Evolutionary conservation across 2,329 filamentous ascomycete species (phyloP).

Genomic region (Aureobasidium uvarum): DNA sequence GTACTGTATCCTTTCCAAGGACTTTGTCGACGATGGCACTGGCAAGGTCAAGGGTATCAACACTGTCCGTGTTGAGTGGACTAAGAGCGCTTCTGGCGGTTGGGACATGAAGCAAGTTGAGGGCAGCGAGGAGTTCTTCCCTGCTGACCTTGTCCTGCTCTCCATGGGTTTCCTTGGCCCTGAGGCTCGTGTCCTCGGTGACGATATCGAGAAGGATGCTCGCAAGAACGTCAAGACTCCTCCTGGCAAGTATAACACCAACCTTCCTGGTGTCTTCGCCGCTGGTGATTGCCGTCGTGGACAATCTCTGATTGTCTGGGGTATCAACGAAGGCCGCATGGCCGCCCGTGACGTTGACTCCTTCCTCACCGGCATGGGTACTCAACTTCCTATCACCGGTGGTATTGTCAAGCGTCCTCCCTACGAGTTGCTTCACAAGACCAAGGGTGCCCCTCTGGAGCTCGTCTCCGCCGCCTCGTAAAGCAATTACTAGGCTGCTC

Average conservation of each 20-base stretch:
- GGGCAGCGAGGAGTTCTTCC: conserved; percentile 92
- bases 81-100: conserved; percentile 79
- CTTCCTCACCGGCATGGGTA: conserved; percentile 73
- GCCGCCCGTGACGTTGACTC: conserved; percentile 88
- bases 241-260: conserved; percentile 82
- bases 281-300: conserved; percentile 94
- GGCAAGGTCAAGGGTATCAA: conserved; percentile 95
- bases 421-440: conserved; percentile 61
- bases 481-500: background rate
- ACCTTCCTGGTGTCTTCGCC: conserved; percentile 83
- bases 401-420: conserved; percentile 87
- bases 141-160: conserved; percentile 86
- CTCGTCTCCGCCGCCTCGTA: conserved; percentile 42
- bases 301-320: conserved; percentile 96
- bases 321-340: conserved; percentile 95
- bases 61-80: conserved; percentile 94
- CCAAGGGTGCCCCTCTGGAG: conserved; percentile 39
- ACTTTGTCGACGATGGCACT: conserved; percentile 85
- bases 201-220: conserved; percentile 85
- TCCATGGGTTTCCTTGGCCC: conserved; percentile 98
- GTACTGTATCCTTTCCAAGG: conserved; percentile 97
- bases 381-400: conserved; percentile 81
- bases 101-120: conserved; percentile 99
- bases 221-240: conserved; percentile 97
- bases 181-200: conserved; percentile 81